These are phyloP conservation scores for Microglena sp. DNA, from an alignment of 139 green algal species.

Conservation along the genomic window DNA sequence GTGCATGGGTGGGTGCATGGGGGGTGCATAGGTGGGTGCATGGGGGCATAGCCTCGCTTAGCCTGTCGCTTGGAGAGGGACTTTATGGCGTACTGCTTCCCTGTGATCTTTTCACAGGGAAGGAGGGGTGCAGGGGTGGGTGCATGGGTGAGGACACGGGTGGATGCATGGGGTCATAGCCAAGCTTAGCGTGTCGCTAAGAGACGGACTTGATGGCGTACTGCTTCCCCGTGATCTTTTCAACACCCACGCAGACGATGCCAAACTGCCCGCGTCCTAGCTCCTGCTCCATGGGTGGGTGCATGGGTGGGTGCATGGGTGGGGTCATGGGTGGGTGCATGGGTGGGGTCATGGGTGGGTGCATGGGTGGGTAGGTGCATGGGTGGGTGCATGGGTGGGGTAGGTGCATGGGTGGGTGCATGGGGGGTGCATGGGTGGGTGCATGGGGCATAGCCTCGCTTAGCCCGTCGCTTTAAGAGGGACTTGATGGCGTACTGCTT, in stretches of 20 bases:
- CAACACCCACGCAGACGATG: slow-evolving; percentile 7
- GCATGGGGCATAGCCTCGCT: no score
- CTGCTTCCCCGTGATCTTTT: slow-evolving; percentile 5
- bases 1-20: no score
- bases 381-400: no score
- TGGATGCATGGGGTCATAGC: no score
- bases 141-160: no score
- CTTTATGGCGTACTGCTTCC: slow-evolving; percentile 15
- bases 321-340: not conserved
- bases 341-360: not conserved
- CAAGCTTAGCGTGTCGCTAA: slow-evolving; percentile 14
- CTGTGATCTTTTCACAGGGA: slow-evolving; percentile 9
- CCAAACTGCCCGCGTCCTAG: slow-evolving; percentile 27
- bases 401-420: no score
- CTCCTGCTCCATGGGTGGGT: not conserved
- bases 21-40: no score
- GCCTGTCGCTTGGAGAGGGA: slow-evolving; percentile 15
- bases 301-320: not conserved
- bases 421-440: no score
- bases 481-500: slow-evolving; percentile 15
- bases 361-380: not conserved
- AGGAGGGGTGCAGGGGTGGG: no score
- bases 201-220: slow-evolving; percentile 18
- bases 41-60: no score
- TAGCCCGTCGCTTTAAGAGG: slow-evolving; percentile 14